These are phyloP conservation scores for Debaryomyces hansenii DNA, from an alignment of 805 yeast genomes.

Conservation along the genomic window DNA sequence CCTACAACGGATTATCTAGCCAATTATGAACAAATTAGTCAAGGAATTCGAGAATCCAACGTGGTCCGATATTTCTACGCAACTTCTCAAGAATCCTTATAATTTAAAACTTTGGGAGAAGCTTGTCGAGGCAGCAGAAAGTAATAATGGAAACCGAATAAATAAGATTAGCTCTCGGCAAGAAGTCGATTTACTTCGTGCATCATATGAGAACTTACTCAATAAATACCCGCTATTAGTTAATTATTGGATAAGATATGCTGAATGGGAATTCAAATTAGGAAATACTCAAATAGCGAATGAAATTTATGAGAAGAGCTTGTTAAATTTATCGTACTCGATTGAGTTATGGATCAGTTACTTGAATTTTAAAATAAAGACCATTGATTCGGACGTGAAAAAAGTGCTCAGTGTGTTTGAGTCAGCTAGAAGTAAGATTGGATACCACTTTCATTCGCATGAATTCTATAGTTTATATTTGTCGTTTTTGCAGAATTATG, in stretches of 20 bases:
- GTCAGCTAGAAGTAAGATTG: conserved; percentile 48
- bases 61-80: conserved; percentile 33
- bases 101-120: conserved; percentile 38
- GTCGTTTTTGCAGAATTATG: conserved; percentile 35
- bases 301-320: conserved; percentile 36
- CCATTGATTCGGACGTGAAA: conserved; percentile 25
- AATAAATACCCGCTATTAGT: conserved; percentile 49
- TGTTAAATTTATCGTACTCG: conserved; percentile 43
- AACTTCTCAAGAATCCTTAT: conserved; percentile 34
- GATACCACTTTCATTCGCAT: conserved; percentile 51
- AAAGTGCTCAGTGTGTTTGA: conserved; percentile 42
- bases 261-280: conserved; percentile 45
- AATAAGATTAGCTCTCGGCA: conserved; percentile 31
- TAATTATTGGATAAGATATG: conserved; percentile 60
- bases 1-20: background rate
- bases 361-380: conserved; percentile 39
- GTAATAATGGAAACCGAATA: conserved; percentile 25
- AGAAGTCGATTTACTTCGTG: conserved; percentile 33
- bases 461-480: conserved; percentile 54
- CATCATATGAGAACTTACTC: conserved; percentile 44
- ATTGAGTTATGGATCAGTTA: conserved; percentile 52
- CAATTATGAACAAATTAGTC: background rate
- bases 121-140: conserved; percentile 30
- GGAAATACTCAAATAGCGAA: conserved; percentile 41
- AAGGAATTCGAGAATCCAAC: conserved; percentile 8